Evolutionary conservation across 805 yeast species (phyloP), one percentile per base, ranked within the genome.

Genomic region (Saccharomycopsis microspora): DNA sequence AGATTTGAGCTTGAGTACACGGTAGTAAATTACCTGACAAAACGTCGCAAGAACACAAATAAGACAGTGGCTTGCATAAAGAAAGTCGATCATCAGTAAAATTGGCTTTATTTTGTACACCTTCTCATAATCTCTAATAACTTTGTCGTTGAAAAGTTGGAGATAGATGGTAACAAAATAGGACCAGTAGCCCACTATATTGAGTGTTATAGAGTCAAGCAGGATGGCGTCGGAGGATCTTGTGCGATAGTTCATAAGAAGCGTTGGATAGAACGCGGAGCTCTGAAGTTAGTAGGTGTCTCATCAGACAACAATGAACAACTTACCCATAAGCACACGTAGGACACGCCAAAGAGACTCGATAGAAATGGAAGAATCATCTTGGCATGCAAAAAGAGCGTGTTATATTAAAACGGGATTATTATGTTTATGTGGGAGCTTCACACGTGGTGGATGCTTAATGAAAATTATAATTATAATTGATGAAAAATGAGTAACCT

Each of bases 201-300:
- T 52, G 19, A 52, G 34, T 4, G 49, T 31, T 5, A 47, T n/a
- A 9, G 55, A 49, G 32, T 52, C 55, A 19, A 52, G 42, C 4
- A 51, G 46, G 9, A 52, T 41, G 1, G 49, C 53, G 35, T 52
- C 55, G 5, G 53, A 49, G 6, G 51, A 46, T 32, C 49, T 49
- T n/a, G 44, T 5, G 32, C 43, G 36, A 34, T 49, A 49, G 43
- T 52, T 52, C 49, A 49, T 46, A 5, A 52, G 19, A 28, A 52
- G 31, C 11, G 48, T 39, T 28, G 55, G 54, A 39, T 50, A 52
- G 37, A 49, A 53, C 4, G 55, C 52, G 27, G 48, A 47, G 44
- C 54, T 50, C 54, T 44, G 39, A 10, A 39, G 10, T 10, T 34
- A 34, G 11, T 34, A 34, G 37, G 10, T 34, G 11, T 10, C 37